These are phyloP conservation scores for Tolypocladium tundrense DNA, from an alignment of 2,329 filamentous ascomycete genomes.

Conservation along the genomic window DNA sequence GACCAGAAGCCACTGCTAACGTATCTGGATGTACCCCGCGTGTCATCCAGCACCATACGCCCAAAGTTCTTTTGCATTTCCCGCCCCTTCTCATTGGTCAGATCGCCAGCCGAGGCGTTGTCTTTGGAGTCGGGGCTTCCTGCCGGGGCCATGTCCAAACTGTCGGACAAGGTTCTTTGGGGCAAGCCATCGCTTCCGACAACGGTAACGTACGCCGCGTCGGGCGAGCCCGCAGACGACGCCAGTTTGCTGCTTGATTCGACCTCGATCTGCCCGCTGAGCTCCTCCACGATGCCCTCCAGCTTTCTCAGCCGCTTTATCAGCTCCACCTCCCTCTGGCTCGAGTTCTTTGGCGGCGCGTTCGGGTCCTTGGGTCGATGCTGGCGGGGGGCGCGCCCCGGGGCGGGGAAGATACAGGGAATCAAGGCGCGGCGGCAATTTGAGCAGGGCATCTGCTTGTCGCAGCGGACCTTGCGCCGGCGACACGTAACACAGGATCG, in stretches of 20 bases:
- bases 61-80: conserved; percentile 44
- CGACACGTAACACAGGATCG: conserved; percentile 40
- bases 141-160: conserved; percentile 4
- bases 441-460: conserved; percentile 66
- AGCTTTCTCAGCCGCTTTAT: conserved; percentile 62
- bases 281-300: conserved; percentile 64
- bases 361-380: conserved; percentile 55
- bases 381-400: conserved; percentile 61
- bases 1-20: conserved; percentile 71
- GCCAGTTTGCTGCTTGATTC: conserved; percentile 27
- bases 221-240: conserved; percentile 19
- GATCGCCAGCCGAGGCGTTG: conserved; percentile 17
- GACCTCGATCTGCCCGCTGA: conserved; percentile 53
- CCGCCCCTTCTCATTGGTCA: conserved; percentile 20
- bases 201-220: conserved; percentile 4
- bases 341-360: conserved; percentile 46
- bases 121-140: conserved; percentile 13
- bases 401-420: conserved; percentile 64
- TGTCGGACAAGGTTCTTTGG: conserved; percentile 4
- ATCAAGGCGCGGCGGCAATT: conserved; percentile 64
- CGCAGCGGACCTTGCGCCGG: conserved; percentile 62
- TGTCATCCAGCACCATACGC: conserved; percentile 59
- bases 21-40: conserved; percentile 58
- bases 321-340: conserved; percentile 56
- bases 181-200: conserved; percentile 1